Percentiles rank a stretch among this genome's conserved stretches.
phyloP scores from a whole-genome alignment of 345 rosid genomes.

The Garcia nutans region DNA sequence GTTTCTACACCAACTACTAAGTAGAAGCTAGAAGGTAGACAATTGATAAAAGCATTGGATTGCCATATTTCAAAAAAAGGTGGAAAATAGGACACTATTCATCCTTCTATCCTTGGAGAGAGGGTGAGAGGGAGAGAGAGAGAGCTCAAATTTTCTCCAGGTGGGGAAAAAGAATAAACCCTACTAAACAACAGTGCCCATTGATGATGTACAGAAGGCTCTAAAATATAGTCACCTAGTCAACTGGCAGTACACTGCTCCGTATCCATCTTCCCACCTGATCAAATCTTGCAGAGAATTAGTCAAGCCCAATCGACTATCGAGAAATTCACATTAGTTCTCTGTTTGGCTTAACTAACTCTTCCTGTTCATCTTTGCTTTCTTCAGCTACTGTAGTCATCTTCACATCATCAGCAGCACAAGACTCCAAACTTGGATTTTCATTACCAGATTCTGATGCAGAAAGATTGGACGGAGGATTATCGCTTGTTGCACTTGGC shows the following conservation, averaged over 20 bases:
- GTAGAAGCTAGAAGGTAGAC: not conserved
- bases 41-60: not conserved
- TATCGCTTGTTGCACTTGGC: constrained; percentile 11
- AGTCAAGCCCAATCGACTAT: constrained; percentile 4
- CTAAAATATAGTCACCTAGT: constrained; percentile 17
- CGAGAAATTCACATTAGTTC: constrained; percentile 12
- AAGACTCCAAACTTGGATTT: constrained; percentile 21
- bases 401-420: constrained; percentile 13
- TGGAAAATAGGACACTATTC: not conserved
- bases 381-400: constrained; percentile 13
- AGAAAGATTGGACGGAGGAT: constrained; percentile 11
- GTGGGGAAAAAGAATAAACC: constrained; percentile 21
- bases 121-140: not conserved
- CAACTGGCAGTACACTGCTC: constrained; percentile 10
- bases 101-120: not conserved
- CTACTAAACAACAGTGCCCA: constrained; percentile 20
- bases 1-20: constrained; percentile 7
- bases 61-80: not conserved
- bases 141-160: not conserved
- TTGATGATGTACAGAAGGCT: constrained; percentile 13
- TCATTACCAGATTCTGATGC: constrained; percentile 21
- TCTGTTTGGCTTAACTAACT: constrained; percentile 13
- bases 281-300: not conserved
- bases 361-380: constrained; percentile 22
- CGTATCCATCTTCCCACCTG: constrained; percentile 15